Base-by-base conservation (phyloP, 2,329 filamentous ascomycete species). In the Zasmidium citrigriseum region DNA sequence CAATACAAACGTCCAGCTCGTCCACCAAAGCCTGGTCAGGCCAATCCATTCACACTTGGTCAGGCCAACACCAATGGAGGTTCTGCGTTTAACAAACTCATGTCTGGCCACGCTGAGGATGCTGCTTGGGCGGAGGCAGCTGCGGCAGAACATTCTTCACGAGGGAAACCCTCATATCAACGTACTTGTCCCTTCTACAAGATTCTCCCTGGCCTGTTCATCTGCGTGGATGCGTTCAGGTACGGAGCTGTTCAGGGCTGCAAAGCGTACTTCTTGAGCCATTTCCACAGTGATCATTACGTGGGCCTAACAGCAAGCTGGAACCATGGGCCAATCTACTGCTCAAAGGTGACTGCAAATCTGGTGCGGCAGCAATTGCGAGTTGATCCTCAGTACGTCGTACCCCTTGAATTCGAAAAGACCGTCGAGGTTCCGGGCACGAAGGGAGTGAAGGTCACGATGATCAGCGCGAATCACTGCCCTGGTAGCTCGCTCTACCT, bases 231-330 rank as follows among this genome's bases (percentile, higher is more conserved):
- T 74, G 95, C 95, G 0, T 96, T 99, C 70, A 87, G 93, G 20
- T 99, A 98, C 70, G 95, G 95, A 1, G 91, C 93, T 3, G 91
- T 99, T 0, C 84, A 96, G 70, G 93, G 91, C 0, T 96, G 93
- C 73, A 89, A 90, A 54, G 95, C 93, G 1, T 99, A 99, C 72
- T 99, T 99, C 66, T 82, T 99, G 11, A 97, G 93, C 67, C 95
- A 99, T 72, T 99, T 98, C 66, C 95, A 99, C 75, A 97, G 92
- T 69, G 95, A 99, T 72, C 95, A 99, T 72, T 99, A 99, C 68
- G 87, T 97, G 29, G 95, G 95, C 1, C 78, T 99, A 11, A 95
- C 91, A 11, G 86, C 89, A 7, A 91, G 83, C 27, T 99, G 95
- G 95, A 86, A 81, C 41, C 93, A 99, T 72, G 95, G 95, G 0